These are phyloP conservation scores for Tetrahymena borealis DNA, from an alignment of 73 alveolate genomes.

Conservation along the genomic window DNA sequence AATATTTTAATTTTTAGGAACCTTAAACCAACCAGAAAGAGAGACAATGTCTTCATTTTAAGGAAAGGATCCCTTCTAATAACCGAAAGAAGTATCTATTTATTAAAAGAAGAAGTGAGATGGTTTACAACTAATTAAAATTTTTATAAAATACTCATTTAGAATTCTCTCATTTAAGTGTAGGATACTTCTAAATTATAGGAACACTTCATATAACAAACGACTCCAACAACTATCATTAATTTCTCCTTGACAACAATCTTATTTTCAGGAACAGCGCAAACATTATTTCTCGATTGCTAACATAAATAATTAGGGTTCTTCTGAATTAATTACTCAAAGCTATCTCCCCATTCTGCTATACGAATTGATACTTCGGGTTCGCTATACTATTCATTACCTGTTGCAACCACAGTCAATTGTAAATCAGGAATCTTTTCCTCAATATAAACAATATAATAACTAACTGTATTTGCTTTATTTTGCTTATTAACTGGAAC, in stretches of 20 bases:
- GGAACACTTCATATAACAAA: neutral
- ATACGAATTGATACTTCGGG: neutral
- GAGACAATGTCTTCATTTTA: neutral
- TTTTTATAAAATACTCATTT: neutral
- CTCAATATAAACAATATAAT: neutral
- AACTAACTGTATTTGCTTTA: neutral
- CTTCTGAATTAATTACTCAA: neutral
- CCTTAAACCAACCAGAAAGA: neutral
- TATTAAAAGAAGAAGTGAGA: neutral
- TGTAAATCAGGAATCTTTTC: neutral
- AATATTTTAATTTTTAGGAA: neutral
- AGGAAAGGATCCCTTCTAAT: neutral
- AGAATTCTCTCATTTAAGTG: neutral
- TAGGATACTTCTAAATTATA: neutral
- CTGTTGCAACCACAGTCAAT: neutral
- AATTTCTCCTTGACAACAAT: neutral
- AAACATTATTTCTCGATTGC: neutral
- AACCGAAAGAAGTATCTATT: neutral
- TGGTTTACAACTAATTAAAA: neutral
- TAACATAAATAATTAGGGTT: neutral
- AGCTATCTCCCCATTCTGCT: neutral
- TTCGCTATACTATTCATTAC: neutral
- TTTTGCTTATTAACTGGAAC: neutral
- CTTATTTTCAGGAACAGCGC: neutral
- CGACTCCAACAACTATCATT: neutral